Base-by-base conservation (phyloP, 1,284 basidiomycete genomes). In the Gymnopus androsaceus region DNA sequence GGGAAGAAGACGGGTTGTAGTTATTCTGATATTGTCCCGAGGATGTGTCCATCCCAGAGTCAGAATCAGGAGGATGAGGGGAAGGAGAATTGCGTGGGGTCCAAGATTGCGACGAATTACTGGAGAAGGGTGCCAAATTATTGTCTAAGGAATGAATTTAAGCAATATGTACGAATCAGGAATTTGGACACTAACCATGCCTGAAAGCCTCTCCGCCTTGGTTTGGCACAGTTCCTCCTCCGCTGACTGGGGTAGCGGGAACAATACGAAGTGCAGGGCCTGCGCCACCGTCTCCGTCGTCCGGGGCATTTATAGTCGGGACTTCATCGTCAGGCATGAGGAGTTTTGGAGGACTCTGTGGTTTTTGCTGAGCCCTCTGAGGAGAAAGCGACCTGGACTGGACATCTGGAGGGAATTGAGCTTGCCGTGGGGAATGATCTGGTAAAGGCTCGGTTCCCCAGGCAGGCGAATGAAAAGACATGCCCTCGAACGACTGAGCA, bases 241-340 rank as follows among this genome's bases (percentile, higher is more conserved):
- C 85, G 59, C 79, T 82, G 55, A 92, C 76, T 7, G 89, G 90
- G 1, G 89, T 92, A n/a, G 89, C 88, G 27, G 89, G 89, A 5
- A 90, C 88, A 58, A 92, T 84, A 63, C 90, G 82, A 61, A 92
- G 76, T 48, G 79, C 79, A 1, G 86, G 87, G 0, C 85, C 84
- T 47, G 76, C 70, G n/a, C 72, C 54, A 14, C 47, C 73, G 37
- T 78, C 83, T 51, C 84, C 81, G 51, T 81, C 85, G 11, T 82
- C 80, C 15, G 86, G 86, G 3, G 85, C 85, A 59, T 87, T 85
- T 66, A 88, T 88, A 57, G 75, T 78, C 3, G 86, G 86, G 3
- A 78, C 73, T 41, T 67, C 60, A 49, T 66, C 67, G 46, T 83
- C 81, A 0, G 88, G 85, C 67, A 90, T 89, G 58, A 84, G 69